Evolutionary conservation across 805 yeast species (phyloP), one percentile per base, ranked within the genome.

Genomic region (Naumovozyma dairenensis): DNA sequence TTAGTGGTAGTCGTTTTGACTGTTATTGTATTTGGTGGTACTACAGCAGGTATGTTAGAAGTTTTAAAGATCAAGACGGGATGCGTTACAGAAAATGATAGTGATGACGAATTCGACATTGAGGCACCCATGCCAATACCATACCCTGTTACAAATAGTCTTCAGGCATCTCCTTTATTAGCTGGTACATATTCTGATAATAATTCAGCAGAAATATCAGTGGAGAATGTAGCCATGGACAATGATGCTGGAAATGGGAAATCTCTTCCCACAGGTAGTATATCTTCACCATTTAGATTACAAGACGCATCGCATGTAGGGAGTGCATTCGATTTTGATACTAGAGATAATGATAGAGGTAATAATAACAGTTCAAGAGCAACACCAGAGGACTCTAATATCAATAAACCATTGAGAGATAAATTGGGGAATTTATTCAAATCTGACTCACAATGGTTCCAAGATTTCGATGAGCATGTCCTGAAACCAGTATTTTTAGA

Each of bases 41-140:
- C 98, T 1, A 92, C 97, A 0, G 96, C 98, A 1, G 83, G 94
- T 29, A 92, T 92, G 99, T 71, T 92, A 39, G 99, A 92, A 55
- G 83, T 89, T 45, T 66, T 92, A 45, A 92, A 93, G 29, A 93
- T 92, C 46, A 80, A 81, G 46, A 81, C 94, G 2, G 98, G 98
- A 1, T 84, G 89, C 42, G 69, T 82, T 14, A 89, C 79, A 45
- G 94, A 84, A 37, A 59, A 62, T 32, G 71, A 61, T 36, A 75
- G 85, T 32, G 98, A 92, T 58, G 97, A 92, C 51, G 98, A 92
- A 55, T 89, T 89, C 55, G 96, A 89, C 52, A 80, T 86, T 31
- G 96, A 87, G 59, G 81, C 83, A 10, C 43, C 21, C 18, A 33
- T 19, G 14, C 30, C 7, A 21, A 43, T 17, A 33, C 42, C 20